Evolutionary conservation across 108 stramenopile species (phyloP).

Genomic region (Skeletonema costatum): DNA sequence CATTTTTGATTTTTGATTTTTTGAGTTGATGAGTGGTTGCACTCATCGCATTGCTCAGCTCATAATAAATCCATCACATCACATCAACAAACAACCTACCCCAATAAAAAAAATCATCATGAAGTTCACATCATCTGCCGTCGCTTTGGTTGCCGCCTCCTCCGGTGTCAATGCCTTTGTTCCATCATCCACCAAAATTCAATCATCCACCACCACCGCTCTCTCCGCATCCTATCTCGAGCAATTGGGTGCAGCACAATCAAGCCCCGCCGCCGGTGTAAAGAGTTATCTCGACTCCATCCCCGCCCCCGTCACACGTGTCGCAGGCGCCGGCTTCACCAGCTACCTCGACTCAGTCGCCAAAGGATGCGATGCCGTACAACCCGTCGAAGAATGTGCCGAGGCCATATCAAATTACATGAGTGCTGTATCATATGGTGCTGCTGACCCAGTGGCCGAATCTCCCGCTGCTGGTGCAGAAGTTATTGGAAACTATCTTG

Average conservation of each 20-base stretch:
- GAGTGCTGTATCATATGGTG: slow-evolving; percentile 28
- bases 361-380: slow-evolving; percentile 17
- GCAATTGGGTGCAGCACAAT: slow-evolving; percentile 4
- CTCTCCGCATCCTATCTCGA: slow-evolving; percentile 32
- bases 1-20: background rate
- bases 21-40: background rate
- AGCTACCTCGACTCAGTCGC: slow-evolving; percentile 31
- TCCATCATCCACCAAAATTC: background rate
- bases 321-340: slow-evolving; percentile 27
- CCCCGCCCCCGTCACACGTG: slow-evolving; percentile 8
- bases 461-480: slow-evolving; percentile 6
- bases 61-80: background rate
- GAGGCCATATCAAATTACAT: slow-evolving; percentile 33
- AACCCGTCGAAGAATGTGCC: slow-evolving; percentile 20
- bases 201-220: slow-evolving; percentile 1
- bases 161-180: slow-evolving; percentile 25
- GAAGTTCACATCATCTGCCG: slow-evolving; percentile 38
- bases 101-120: slow-evolving; percentile 10
- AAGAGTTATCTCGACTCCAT: slow-evolving; percentile 13
- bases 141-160: slow-evolving; percentile 21
- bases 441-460: slow-evolving; percentile 9
- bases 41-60: background rate
- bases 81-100: background rate
- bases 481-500: slow-evolving; percentile 25
- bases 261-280: background rate